Evolutionary conservation across 2,329 filamentous ascomycete species (phyloP).

Genomic region (Aspergillus floridensis): DNA sequence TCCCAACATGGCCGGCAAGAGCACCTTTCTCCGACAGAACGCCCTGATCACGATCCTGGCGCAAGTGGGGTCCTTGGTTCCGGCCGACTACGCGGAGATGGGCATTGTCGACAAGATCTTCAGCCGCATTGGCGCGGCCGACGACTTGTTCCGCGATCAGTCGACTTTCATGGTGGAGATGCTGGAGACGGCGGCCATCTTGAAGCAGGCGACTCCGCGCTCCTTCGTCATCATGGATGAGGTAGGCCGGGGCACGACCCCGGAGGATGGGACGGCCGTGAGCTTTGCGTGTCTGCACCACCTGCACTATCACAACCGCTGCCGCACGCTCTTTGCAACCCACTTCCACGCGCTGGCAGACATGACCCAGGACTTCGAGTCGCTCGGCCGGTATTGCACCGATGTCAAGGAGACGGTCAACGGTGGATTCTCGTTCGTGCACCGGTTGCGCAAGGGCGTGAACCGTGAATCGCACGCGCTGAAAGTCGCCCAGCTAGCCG

Average conservation of each 20-base stretch:
- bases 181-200: slow-evolving; percentile 89
- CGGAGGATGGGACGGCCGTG: slow-evolving; percentile 85
- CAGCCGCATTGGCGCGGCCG: slow-evolving; percentile 87
- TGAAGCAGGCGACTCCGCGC: slow-evolving; percentile 75
- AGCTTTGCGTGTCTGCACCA: slow-evolving; percentile 87
- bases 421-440: slow-evolving; percentile 76
- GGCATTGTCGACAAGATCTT: slow-evolving; percentile 96
- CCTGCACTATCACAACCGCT: slow-evolving; percentile 72
- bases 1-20: slow-evolving; percentile 99
- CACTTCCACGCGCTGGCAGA: slow-evolving; percentile 88
- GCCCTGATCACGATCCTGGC: slow-evolving; percentile 91
- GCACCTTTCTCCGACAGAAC: slow-evolving; percentile 92
- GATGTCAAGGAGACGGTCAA: slow-evolving; percentile 74
- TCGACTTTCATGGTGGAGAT: slow-evolving; percentile 99
- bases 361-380: slow-evolving; percentile 60
- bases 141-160: slow-evolving; percentile 91
- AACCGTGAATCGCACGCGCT: slow-evolving; percentile 87
- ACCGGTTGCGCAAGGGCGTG: slow-evolving; percentile 75
- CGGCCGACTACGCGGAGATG: slow-evolving; percentile 78
- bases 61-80: slow-evolving; percentile 89
- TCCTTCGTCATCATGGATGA: slow-evolving; percentile 99
- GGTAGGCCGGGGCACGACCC: slow-evolving; percentile 89
- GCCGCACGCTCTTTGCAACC: slow-evolving; percentile 85
- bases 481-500: slow-evolving; percentile 88
- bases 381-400: slow-evolving; percentile 78